phyloP scores from a whole-genome alignment of 345 rosid genomes.

The Ricinus communis region DNA sequence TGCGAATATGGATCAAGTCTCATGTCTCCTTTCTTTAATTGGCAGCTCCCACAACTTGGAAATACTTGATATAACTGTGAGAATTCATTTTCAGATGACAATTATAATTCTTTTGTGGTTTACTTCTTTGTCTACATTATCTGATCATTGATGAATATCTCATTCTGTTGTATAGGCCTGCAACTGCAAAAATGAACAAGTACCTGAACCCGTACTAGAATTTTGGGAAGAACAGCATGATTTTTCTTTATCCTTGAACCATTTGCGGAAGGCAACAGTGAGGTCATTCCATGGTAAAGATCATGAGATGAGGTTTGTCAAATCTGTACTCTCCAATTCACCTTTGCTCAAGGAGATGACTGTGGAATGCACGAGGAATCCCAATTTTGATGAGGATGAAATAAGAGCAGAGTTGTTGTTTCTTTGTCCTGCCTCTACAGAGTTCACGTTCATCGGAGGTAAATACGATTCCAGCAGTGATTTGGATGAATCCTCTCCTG shows the following conservation, averaged over 20 bases:
- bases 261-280: constrained; percentile 6
- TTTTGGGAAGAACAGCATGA: constrained; percentile 8
- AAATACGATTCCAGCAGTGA: background rate
- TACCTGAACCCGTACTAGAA: background rate
- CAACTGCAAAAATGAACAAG: background rate
- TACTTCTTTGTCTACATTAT: background rate
- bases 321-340: background rate
- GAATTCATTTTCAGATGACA: background rate
- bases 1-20: constrained; percentile 4
- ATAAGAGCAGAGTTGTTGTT: background rate
- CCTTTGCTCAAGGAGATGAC: background rate
- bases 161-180: constrained; percentile 1
- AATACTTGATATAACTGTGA: background rate
- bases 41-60: background rate
- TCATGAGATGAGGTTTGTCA: background rate
- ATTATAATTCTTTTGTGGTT: background rate
- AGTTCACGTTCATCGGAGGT: background rate
- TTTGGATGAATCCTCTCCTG: constrained; percentile 6
- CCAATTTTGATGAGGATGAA: constrained; percentile 3
- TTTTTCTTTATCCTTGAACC: background rate
- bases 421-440: background rate
- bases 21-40: background rate
- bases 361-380: constrained; percentile 2
- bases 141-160: background rate
- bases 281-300: constrained; percentile 6